These are phyloP conservation scores for Alternaria sp. DNA, from an alignment of 2,329 filamentous ascomycete species.

Conservation along the genomic window DNA sequence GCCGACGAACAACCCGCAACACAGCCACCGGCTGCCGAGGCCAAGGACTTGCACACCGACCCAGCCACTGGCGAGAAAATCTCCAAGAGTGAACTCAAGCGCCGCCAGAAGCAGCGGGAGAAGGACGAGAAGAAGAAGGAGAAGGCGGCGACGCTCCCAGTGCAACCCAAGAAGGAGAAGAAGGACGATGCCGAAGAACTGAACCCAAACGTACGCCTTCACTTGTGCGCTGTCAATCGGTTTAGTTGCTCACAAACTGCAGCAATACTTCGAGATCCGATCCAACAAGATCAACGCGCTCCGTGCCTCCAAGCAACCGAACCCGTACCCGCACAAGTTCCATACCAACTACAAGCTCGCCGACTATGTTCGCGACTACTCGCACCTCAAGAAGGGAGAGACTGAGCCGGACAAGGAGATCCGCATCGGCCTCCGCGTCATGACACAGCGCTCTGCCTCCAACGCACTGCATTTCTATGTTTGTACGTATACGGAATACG, in stretches of 20 bases:
- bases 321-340: constrained; percentile 93
- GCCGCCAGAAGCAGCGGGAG: constrained; percentile 88
- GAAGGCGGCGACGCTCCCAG: constrained; percentile 75
- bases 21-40: constrained; percentile 43
- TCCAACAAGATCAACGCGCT: constrained; percentile 82
- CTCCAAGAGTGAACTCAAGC: constrained; percentile 75
- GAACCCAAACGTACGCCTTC: constrained; percentile 69
- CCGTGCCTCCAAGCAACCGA: constrained; percentile 74
- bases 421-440: constrained; percentile 84
- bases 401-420: constrained; percentile 77
- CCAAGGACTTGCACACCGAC: constrained; percentile 78
- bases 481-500: constrained; percentile 18
- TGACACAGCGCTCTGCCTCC: constrained; percentile 54
- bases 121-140: constrained; percentile 90
- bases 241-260: constrained; percentile 25
- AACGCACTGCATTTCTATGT: constrained; percentile 45
- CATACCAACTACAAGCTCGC: constrained; percentile 82
- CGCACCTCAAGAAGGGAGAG: constrained; percentile 87
- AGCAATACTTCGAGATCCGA: constrained; percentile 97
- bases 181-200: constrained; percentile 74
- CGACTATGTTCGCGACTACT: constrained; percentile 80
- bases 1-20: constrained; percentile 43
- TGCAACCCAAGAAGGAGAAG: constrained; percentile 66
- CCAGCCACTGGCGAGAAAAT: constrained; percentile 89
- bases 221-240: constrained; percentile 37